Evolutionary conservation across 2,329 filamentous ascomycete genomes (phyloP).

Genomic region (Didymella arachidicola): DNA sequence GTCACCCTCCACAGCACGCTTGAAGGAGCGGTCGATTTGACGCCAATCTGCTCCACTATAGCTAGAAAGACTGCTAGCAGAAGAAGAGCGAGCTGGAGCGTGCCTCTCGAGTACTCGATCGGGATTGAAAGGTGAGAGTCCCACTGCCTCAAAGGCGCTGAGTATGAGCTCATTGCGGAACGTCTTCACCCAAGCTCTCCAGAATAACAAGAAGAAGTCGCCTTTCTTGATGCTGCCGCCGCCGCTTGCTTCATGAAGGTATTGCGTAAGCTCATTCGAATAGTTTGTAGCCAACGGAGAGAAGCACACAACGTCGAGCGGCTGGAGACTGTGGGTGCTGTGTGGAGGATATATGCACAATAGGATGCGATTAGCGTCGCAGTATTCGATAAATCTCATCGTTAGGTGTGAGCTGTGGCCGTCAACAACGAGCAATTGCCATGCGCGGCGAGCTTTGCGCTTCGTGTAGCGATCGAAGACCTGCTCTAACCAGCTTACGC

Average conservation of each 20-base stretch:
- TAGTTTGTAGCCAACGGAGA: conserved; percentile 1
- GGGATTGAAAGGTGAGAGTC: neutral
- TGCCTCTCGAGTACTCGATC: neutral
- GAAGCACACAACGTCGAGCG: conserved; percentile 1
- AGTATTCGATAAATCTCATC: neutral
- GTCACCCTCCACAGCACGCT: too few species aligned
- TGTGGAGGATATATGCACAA: neutral
- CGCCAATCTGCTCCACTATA: neutral
- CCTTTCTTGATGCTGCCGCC: neutral
- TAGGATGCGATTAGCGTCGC: neutral
- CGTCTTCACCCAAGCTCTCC: neutral
- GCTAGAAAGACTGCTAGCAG: too few species aligned
- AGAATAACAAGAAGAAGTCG: conserved; percentile 2
- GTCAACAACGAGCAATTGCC: neutral
- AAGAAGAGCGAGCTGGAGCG: too few species aligned
- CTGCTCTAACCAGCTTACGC: neutral
- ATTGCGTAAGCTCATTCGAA: neutral
- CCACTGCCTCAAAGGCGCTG: neutral
- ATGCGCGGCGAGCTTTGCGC: neutral
- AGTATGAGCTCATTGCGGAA: conserved; percentile 5
- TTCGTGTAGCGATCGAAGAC: neutral
- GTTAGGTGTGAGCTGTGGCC: neutral
- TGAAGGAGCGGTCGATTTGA: neutral
- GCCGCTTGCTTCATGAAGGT: conserved; percentile 2
- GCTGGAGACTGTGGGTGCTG: neutral